A percentile compares a stretch with the other conserved stretches of the same genome.
Evolutionary conservation across 106 monocot species (phyloP).

Genomic region (Dendrobium chrysotoxum): DNA sequence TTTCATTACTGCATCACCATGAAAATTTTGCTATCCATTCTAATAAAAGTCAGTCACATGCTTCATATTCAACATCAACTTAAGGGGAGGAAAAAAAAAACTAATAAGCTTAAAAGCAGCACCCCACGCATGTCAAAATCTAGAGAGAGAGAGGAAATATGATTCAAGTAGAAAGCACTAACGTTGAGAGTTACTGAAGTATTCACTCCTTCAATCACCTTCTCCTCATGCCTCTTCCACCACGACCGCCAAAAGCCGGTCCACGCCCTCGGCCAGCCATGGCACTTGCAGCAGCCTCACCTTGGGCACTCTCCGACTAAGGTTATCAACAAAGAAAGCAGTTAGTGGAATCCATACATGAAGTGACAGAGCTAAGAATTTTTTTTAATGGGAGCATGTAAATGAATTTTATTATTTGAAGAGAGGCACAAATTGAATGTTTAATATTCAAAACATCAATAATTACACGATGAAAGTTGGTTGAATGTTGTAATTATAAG

Average conservation of each 20-base stretch:
- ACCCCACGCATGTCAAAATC: background rate
- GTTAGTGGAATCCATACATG: too few species aligned
- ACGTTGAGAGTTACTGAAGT: background rate
- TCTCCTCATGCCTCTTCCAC: conserved; percentile 89
- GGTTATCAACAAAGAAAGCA: background rate
- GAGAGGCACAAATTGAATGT: too few species aligned
- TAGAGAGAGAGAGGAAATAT: background rate
- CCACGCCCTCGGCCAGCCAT: conserved; percentile 84
- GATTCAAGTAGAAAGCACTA: background rate
- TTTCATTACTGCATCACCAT: too few species aligned
- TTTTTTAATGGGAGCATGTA: too few species aligned
- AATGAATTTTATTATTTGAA: too few species aligned
- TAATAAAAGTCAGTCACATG: background rate
- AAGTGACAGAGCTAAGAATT: too few species aligned
- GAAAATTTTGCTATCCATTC: background rate
- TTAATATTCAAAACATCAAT: too few species aligned
- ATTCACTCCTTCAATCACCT: conserved; percentile 28
- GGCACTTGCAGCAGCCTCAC: conserved; percentile 89
- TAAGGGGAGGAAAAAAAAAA: background rate
- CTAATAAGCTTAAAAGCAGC: background rate
- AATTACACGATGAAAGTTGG: too few species aligned
- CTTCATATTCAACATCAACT: background rate
- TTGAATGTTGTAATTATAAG: too few species aligned
- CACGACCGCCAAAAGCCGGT: conserved; percentile 62
- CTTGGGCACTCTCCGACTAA: conserved; percentile 95